phyloP scores from a whole-genome alignment of 2,329 filamentous ascomycete species.

The Penicillium sp. region DNA sequence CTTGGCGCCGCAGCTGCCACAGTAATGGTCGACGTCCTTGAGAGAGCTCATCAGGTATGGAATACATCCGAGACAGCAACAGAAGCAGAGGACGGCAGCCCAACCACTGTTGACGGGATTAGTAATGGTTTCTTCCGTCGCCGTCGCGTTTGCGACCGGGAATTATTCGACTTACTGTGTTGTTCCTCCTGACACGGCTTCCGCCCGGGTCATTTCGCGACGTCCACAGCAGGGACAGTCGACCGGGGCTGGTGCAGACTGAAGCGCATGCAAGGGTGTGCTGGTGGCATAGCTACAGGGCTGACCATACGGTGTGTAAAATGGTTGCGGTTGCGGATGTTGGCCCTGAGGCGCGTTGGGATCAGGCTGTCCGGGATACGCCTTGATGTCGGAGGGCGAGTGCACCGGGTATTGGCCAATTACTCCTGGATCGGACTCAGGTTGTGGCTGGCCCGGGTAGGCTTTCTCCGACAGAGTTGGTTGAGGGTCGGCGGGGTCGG shows the following conservation, averaged over 20 bases:
- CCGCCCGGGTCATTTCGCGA: constrained; percentile 28
- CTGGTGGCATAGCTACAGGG: constrained; percentile 23
- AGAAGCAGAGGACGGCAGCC: constrained; percentile 43
- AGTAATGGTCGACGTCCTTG: constrained; percentile 48
- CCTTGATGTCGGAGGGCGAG: constrained; percentile 9
- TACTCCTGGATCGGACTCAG: neutral
- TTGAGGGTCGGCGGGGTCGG: constrained; percentile 3
- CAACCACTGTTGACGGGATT: constrained; percentile 35
- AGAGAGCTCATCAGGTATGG: constrained; percentile 45
- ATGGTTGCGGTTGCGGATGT: constrained; percentile 6
- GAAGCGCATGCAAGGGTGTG: constrained; percentile 24
- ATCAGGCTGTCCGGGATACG: constrained; percentile 15
- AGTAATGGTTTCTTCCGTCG: neutral
- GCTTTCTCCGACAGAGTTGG: neutral
- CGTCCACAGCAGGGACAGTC: constrained; percentile 46
- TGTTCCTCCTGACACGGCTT: constrained; percentile 22
- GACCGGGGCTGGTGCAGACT: constrained; percentile 37
- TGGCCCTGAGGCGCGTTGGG: constrained; percentile 5
- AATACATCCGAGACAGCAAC: constrained; percentile 44
- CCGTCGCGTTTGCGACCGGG: no score
- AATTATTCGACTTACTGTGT: constrained; percentile 24
- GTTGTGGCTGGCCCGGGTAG: constrained; percentile 7
- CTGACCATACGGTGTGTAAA: constrained; percentile 15
- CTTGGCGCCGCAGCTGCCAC: constrained; percentile 42
- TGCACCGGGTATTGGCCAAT: constrained; percentile 5